phyloP scores from a whole-genome alignment of 768 basidiomycete genomes.

The Phlebiopsis gigantea region DNA sequence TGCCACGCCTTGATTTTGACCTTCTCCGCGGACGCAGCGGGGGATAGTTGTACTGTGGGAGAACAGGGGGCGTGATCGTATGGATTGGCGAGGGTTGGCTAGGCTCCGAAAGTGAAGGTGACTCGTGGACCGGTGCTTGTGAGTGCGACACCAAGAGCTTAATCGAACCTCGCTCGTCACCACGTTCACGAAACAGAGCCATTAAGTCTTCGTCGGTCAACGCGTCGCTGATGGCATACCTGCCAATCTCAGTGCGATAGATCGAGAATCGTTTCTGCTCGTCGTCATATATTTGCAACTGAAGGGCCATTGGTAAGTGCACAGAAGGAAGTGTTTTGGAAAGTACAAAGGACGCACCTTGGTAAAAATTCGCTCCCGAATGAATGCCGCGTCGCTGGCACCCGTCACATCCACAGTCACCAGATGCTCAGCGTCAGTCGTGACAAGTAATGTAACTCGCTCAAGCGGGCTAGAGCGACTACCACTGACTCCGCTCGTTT shows the following conservation, averaged over 20 bases:
- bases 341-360: conserved; percentile 45
- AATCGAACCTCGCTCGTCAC: conserved; percentile 74
- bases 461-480: conserved; percentile 17
- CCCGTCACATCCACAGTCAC: conserved; percentile 66
- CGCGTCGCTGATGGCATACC: conserved; percentile 68
- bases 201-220: conserved; percentile 67
- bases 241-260: conserved; percentile 84
- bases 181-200: conserved; percentile 62
- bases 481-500: conserved; percentile 7
- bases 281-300: conserved; percentile 82
- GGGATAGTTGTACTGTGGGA: conserved; percentile 34
- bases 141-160: conserved; percentile 78
- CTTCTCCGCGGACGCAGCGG: conserved; percentile 46
- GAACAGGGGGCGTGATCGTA: conserved; percentile 51
- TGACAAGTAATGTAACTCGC: conserved; percentile 39
- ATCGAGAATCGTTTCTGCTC: conserved; percentile 75
- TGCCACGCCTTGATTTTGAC: conserved; percentile 59
- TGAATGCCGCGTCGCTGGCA: conserved; percentile 58
- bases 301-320: conserved; percentile 4
- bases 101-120: conserved; percentile 25
- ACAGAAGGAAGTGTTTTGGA: not conserved
- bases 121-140: conserved; percentile 56
- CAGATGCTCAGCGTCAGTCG: conserved; percentile 72
- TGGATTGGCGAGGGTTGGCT: conserved; percentile 33
- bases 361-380: conserved; percentile 76